Conservation (phyloP, 2,329 filamentous ascomycete species). For the Mycosphaerella sp. region DNA sequence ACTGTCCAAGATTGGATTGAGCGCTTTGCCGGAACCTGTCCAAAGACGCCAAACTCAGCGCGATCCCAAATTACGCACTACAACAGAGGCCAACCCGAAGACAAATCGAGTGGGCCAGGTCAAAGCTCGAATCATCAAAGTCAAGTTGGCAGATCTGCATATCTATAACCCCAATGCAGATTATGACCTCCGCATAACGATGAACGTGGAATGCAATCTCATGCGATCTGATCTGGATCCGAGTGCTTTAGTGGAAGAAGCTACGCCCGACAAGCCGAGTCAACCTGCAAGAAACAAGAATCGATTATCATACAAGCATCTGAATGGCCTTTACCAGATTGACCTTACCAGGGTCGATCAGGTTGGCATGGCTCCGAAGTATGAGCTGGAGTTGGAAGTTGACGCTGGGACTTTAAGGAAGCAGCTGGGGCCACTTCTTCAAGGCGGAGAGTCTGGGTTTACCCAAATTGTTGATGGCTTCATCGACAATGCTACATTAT, state of each 20-base stretch:
- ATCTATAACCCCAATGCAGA: constrained; percentile 69
- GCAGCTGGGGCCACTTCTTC: constrained; percentile 55
- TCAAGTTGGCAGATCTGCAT: constrained; percentile 72
- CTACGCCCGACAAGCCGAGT: constrained; percentile 39
- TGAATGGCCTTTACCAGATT: constrained; percentile 67
- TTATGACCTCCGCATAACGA: constrained; percentile 87
- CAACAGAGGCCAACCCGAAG: constrained; percentile 64
- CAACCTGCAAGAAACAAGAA: constrained; percentile 59
- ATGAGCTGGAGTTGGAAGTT: constrained; percentile 76
- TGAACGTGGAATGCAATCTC: constrained; percentile 82
- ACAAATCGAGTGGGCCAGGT: constrained; percentile 47
- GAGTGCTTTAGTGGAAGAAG: constrained; percentile 45
- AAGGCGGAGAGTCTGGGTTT: constrained; percentile 53
- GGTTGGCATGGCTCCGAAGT: constrained; percentile 53
- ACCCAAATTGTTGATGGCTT: constrained; percentile 65
- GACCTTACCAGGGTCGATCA: constrained; percentile 85
- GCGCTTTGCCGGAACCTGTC: constrained; percentile 50
- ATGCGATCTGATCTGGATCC: constrained; percentile 55
- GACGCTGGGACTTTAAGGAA: constrained; percentile 57
- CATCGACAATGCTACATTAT: constrained; percentile 63
- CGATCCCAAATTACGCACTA: constrained; percentile 57
- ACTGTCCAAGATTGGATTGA: constrained; percentile 55
- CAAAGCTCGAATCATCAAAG: constrained; percentile 83
- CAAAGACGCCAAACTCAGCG: constrained; percentile 47
- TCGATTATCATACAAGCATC: constrained; percentile 81